These are phyloP conservation scores for Yamadazyma blattariae DNA, from an alignment of 1,139 yeast genomes.

Conservation along the genomic window DNA sequence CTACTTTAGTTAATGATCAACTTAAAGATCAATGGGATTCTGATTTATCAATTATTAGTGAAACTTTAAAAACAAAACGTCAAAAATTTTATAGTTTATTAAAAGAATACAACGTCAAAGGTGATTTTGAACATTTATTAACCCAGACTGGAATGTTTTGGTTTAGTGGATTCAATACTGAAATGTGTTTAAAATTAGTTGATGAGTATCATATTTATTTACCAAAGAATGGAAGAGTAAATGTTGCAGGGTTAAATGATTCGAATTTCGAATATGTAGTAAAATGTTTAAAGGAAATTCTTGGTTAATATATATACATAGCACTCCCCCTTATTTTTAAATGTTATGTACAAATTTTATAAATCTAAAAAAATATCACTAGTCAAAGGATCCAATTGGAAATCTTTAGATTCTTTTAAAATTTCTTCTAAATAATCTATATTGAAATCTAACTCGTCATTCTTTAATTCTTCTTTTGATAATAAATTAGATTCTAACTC, in stretches of 20 bases:
- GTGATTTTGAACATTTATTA: constrained; percentile 33
- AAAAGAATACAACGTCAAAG: constrained; percentile 31
- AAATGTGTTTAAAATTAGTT: constrained; percentile 26
- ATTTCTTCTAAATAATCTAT: background rate
- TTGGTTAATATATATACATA: background rate
- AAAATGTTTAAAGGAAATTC: background rate
- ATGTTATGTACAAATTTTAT: too few relatives aligned
- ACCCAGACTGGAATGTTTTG: constrained; percentile 39
- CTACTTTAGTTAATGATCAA: constrained; percentile 21
- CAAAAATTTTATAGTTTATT: constrained; percentile 22
- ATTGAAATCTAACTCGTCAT: background rate
- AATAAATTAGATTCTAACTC: background rate
- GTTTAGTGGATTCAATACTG: constrained; percentile 33
- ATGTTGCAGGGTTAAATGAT: constrained; percentile 39
- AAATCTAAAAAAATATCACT: background rate
- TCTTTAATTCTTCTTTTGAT: background rate
- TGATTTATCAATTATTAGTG: constrained; percentile 25
- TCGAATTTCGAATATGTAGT: constrained; percentile 24
- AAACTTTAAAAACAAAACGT: constrained; percentile 28
- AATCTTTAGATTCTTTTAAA: background rate
- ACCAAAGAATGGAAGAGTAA: constrained; percentile 36
- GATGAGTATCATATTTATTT: constrained; percentile 33
- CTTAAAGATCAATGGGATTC: constrained; percentile 27
- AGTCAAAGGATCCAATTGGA: constrained; percentile 1
- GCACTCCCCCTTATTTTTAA: too few relatives aligned